Evolutionary conservation across 1,139 yeast species (phyloP), one percentile per base, ranked within the genome.

Genomic region (Scheffersomyces titani): DNA sequence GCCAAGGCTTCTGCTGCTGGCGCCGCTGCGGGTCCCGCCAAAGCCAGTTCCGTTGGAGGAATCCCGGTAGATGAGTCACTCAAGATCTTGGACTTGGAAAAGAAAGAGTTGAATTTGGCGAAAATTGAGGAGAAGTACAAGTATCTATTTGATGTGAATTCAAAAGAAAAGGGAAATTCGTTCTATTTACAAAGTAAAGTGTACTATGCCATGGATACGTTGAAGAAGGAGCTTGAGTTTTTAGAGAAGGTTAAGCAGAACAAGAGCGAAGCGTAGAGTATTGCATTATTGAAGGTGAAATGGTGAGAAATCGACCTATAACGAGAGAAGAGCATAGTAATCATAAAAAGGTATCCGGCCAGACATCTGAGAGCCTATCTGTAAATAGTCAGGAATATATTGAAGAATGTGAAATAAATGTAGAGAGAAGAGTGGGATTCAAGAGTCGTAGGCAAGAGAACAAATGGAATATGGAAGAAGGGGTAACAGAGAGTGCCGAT

Each of bases 181-280:
- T 93, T 94, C 70, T 94, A 93, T 69, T 72, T 94, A 54, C 99
- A 94, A 71, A 88, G 96, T 57, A 94, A 94, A 75, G 94, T 94
- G 46, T 92, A 86, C 71, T 85, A 97, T 68, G 83, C 84, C 51
- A 79, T 79, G 83, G 84, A 80, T 59, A 68, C 81, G 6, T 73
- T 80, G 63, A 73, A 74, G 65, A 79, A 79, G 63, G 84, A 80
- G 65, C 65, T 80, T 59, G 83, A 80, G 71, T 81, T 69, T 63
- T 65, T 78, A 57, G 76, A 78, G 62, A 74, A 77, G 61, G 54
- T 68, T 51, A 67, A 68, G 61, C 61, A 66, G 51, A 62, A 74
- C 57, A 72, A 75, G 60, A 67, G 69, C 52, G 52, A 36, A 53
- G 48, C 50, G 53, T 44, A 44, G 44, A 46, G 49, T 7, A n/a